Conservation (phyloP, 192 early-diverging fungal species). For the Backusella tarrabulga region DNA sequence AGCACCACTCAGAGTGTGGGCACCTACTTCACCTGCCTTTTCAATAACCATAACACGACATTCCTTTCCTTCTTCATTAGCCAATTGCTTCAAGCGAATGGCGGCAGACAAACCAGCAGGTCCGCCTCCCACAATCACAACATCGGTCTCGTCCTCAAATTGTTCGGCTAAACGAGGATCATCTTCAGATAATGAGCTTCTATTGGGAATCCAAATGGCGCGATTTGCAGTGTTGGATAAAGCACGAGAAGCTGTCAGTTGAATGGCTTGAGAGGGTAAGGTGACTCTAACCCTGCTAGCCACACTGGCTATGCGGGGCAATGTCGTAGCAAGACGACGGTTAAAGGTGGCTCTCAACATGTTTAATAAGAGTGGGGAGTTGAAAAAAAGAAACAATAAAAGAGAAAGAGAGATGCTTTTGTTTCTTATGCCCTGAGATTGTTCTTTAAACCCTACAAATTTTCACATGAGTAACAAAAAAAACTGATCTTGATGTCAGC, state of each 20-base stretch:
- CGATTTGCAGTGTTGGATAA: slow-evolving; percentile 1
- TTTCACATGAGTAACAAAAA: slow-evolving; percentile 15
- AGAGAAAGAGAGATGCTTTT: slow-evolving; percentile 12
- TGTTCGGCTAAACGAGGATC: slow-evolving; percentile 56
- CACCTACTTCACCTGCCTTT: slow-evolving; percentile 93
- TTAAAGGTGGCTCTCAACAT: not conserved
- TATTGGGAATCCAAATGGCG: slow-evolving; percentile 37
- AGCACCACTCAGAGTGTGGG: slow-evolving; percentile 94
- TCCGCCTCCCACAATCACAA: slow-evolving; percentile 94
- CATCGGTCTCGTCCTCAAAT: slow-evolving; percentile 87
- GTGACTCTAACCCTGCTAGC: not conserved
- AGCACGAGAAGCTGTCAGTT: not conserved
- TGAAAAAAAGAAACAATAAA: not conserved
- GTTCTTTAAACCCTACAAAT: slow-evolving; percentile 16
- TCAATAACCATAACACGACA: slow-evolving; percentile 89
- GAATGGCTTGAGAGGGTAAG: slow-evolving; percentile 6
- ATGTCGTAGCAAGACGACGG: not conserved
- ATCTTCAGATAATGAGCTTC: slow-evolving; percentile 35
- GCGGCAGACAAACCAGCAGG: slow-evolving; percentile 95
- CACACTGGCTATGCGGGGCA: not conserved
- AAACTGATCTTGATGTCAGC: slow-evolving; percentile 12
- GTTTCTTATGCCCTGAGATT: slow-evolving; percentile 1
- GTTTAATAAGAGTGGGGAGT: not conserved
- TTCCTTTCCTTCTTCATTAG: slow-evolving; percentile 78
- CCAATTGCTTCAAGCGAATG: slow-evolving; percentile 91